Evolutionary conservation across 2,329 filamentous ascomycete species (phyloP), one percentile per base, ranked within the genome.

Genomic region (Nemania sp.): DNA sequence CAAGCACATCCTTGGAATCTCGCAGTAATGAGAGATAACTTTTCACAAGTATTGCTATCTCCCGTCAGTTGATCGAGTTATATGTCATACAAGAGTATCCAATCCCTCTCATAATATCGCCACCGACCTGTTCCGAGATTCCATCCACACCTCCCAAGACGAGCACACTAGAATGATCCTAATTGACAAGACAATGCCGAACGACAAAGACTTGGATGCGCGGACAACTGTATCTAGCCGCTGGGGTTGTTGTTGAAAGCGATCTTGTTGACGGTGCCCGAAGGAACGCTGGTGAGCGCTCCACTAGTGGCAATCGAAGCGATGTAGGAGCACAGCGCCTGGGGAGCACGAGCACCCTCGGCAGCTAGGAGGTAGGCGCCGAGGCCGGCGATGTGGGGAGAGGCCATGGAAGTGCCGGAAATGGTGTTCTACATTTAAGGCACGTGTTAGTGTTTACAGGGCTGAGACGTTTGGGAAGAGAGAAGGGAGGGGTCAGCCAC

Each of bases 361-460:
- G 78, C 67, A 8, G 66, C 70, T 55, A 79, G 64, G 24, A 86
- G 67, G 65, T 86, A 86, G n/a, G 80, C 74, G 9, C 78, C 81
- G n/a, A 87, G 67, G 11, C 84, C 84, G 20, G 80, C 74, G 48
- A 87, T 74, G 64, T 86, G 83, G 0, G 84, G 83, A 3, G 76
- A 72, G 2, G 83, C 80, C 83, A 86, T 86, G 30, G 78, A 83
- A 5, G 84, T 87, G 28, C 84, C 84, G 12, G 75, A 79, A 62
- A 83, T 74, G 23, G 65, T 74, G 42, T 70, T 70, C n/a, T 67
- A 20, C 11, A 34, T 41, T 22, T 26, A 24, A 6, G 74, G 17
- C 11, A 26, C 6, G 51, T 4, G 17, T 66, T 48, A 63, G 56
- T 43, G 24, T 40, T 19, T 34, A 8, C 14, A 19, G 26, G 14